Base-by-base conservation (phyloP, 768 basidiomycete species). In the Podaxis mareebaensis region DNA sequence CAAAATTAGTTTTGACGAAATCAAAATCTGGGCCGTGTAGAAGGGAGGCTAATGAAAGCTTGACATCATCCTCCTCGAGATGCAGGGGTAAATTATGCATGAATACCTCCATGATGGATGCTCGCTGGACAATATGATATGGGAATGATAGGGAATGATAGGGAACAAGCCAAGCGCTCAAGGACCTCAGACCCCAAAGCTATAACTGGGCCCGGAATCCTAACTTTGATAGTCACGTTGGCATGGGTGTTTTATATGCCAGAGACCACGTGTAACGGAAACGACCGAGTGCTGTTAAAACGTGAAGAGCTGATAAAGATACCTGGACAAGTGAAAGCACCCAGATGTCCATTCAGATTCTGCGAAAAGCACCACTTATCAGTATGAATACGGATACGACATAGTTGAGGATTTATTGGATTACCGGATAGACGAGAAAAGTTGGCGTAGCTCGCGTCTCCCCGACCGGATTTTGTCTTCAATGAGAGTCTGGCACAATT, bases 371-470 rank as follows among this genome's bases (percentile, higher is more conserved):
- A 8, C 42, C n/a, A 5, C 15, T 20, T 44, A 12, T 44, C n/a
- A 44, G n/a, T 5, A 44, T n/a, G 42, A 8, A 33, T 24, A n/a
- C 48, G 20, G 24, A 33, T 24, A n/a, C 48, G 20, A 49, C 22
- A 26, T 15, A 15, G 12, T 12, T 22, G 22, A 17, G 49, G 12
- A 28, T 51, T 13, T n/a, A 20, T 20, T 4, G 13, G 57, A 33
- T 53, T 58, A 64, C 62, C 51, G 56, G 58, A 71, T 63, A 24
- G 69, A 72, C 49, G 85, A 85, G 56, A 92, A 76, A 63, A 89
- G 78, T 64, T 81, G 81, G 56, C 79, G 83, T 30, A 90, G 75
- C 70, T 93, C 90, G 66, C 90, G 80, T 44, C 79, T 82, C 60
- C 78, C 78, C 22, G 80, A 70, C 59, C 79, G 81, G 48, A 93